Base-by-base conservation (phyloP, 2,329 filamentous ascomycete species). In the Trichoderma sp. region DNA sequence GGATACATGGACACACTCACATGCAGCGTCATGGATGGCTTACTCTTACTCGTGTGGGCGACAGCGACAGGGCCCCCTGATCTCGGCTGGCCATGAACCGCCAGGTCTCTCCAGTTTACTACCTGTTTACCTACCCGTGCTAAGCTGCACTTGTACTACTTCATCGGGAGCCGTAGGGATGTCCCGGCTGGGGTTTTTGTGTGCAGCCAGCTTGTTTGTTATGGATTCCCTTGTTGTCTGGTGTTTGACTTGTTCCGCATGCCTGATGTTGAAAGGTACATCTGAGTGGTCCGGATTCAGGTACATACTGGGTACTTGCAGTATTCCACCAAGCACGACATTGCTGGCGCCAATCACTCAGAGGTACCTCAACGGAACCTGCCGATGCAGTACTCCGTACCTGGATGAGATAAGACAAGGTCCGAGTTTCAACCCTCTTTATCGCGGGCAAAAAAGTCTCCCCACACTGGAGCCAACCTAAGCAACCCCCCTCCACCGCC, bases 401-500 rank as follows among this genome's bases (percentile, higher is more conserved):
- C 67, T 70, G 57, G 57, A 61, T 62, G 67, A 61, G 67, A 70
- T 70, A 70, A 70, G 67, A 70, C 57, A 53, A 34, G 34, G 53
- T 26, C 53, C 21, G 57, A 70, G 67, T 62, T 26, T 53, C 64
- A 70, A 71, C 47, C 39, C 47, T 66, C 47, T 58, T 51, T 73
- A 62, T 64, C 64, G 58, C 58, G 32, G 56, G 53, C 61, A 53
- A 66, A 63, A 69, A 60, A 43, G 61, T 26, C 62, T 68, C 63
- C 63, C 53, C 70, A 71, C 68, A 64, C 36, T 57, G 15, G 51
- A 21, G 60, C 47, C 47, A 70, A 43, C 68, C 68, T 24, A 36
- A 62, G 21, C 67, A 51, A 47, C 60, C 68, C 65, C 67, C 68
- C 68, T 71, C 68, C 68, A 71, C 58, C 58, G 68, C 68, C 58